A percentile compares a stretch with the other conserved stretches of the same genome.
phyloP scores from a whole-genome alignment of 257 asterid species.

The Nicotiana undulata region DNA sequence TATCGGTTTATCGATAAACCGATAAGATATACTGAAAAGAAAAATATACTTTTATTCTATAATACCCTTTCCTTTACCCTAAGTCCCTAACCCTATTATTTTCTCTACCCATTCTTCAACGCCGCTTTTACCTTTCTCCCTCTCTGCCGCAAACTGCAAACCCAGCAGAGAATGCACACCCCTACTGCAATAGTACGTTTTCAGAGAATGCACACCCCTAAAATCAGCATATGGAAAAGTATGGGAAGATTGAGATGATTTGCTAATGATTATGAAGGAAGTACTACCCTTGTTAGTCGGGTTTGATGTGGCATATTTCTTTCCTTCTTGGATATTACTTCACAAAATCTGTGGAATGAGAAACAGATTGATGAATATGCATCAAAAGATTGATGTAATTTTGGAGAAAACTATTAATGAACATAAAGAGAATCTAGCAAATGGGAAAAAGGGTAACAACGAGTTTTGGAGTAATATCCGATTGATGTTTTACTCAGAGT shows the following conservation, averaged over 20 bases:
- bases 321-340: neutral
- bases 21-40: too few relatives aligned
- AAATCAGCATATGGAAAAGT: neutral
- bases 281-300: neutral
- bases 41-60: too few relatives aligned
- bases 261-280: neutral
- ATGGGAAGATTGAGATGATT: neutral
- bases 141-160: too few relatives aligned
- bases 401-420: neutral
- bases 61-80: too few relatives aligned
- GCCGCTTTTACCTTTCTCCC: too few relatives aligned
- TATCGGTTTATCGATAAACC: too few relatives aligned
- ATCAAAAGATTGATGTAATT: neutral
- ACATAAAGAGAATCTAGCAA: neutral
- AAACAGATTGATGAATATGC: conserved; percentile 2
- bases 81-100: too few relatives aligned
- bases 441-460: neutral
- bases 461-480: neutral
- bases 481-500: neutral
- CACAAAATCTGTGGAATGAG: neutral
- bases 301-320: neutral
- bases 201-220: too few relatives aligned
- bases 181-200: too few relatives aligned
- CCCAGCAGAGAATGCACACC: too few relatives aligned
- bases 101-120: too few relatives aligned